Percentiles rank a stretch among this genome's conserved stretches.
phyloP scores from a whole-genome alignment of 1,284 basidiomycete species.

The Ganoderma leucocontextum region DNA sequence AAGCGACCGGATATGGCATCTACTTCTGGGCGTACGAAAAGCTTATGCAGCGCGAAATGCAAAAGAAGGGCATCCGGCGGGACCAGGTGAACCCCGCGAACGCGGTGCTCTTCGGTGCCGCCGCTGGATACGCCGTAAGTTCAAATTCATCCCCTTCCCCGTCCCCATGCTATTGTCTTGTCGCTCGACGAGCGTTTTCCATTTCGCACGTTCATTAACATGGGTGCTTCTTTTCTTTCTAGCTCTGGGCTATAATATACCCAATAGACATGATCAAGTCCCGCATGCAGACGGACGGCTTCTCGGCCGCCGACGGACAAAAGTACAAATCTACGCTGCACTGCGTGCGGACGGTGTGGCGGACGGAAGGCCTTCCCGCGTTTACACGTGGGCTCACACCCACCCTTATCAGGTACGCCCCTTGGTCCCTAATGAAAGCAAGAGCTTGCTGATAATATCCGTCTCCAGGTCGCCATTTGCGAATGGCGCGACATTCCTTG shows the following conservation, averaged over 20 bases:
- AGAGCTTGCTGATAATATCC: not conserved
- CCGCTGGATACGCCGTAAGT: conserved; percentile 85
- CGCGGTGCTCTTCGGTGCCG: conserved; percentile 86
- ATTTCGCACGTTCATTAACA: conserved; percentile 8
- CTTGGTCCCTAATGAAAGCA: not conserved
- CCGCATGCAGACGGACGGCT: conserved; percentile 94
- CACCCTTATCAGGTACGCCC: conserved; percentile 84
- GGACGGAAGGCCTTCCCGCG: conserved; percentile 82
- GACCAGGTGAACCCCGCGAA: conserved; percentile 82
- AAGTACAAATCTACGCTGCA: conserved; percentile 86
- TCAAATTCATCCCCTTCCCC: conserved; percentile 18
- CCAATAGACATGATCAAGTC: conserved; percentile 96
- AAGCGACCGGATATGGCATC: conserved; percentile 85
- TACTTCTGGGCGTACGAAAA: conserved; percentile 97
- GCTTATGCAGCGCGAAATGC: conserved; percentile 86
- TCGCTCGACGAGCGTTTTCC: not conserved
- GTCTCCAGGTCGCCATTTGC: conserved; percentile 81
- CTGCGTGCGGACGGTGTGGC: conserved; percentile 85
- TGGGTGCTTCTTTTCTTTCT: conserved; percentile 6
- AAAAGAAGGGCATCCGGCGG: conserved; percentile 70
- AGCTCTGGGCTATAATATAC: conserved; percentile 90
- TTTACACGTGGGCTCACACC: conserved; percentile 92
- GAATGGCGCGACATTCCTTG: conserved; percentile 93
- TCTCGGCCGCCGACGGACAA: conserved; percentile 75
- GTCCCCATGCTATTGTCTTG: not conserved